Base-by-base conservation (phyloP, 1,284 basidiomycete genomes). In the Naganishia cerealis region DNA sequence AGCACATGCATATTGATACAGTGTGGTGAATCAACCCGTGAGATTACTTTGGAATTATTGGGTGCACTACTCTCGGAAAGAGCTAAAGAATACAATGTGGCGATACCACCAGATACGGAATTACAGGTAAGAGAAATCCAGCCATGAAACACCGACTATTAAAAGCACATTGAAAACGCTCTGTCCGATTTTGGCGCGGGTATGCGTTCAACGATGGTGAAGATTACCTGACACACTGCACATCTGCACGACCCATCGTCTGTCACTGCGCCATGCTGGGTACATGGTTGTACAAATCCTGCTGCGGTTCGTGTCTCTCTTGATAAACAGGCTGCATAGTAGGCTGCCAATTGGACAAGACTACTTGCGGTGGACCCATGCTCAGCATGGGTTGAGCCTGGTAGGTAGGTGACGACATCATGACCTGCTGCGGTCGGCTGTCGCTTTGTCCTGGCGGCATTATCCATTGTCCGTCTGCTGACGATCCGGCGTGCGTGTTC, bases 1-100 rank as follows among this genome's bases (percentile, higher is more conserved):
- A 50, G n/a, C 43, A 46, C 43, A 46, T 43, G 21, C 36, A 54
- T 54, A 54, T 63, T 53, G 61, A 63, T 63, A 63, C 50, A 63
- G 61, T 62, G 36, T 5, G 24, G 40, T 8, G 18, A 50, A 50
- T 62, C 48, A 15, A 57, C 10, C 39, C 16, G 39, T 24, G n/a
- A 7, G 46, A 21, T n/a, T 50, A 3, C 46, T 50, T n/a, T 50
- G n/a, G 21, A 18, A 7, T 50, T 24, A 24, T 3, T 10, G 21
- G 9, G 46, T 1, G 6, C n/a, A 50, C 46, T 50, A n/a, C 46
- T 50, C 46, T 50, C 21, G 1, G 46, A n/a, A 50, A 50, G 21
- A 50, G 46, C 21, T 50, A 50, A 13, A 46, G 8, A 50, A 50
- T 50, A 50, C 46, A 50, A 50, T n/a, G 21, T 13, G 46, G 46